Evolutionary conservation across 2,329 filamentous ascomycete species (phyloP).

Genomic region (Xylariaceae sp.): DNA sequence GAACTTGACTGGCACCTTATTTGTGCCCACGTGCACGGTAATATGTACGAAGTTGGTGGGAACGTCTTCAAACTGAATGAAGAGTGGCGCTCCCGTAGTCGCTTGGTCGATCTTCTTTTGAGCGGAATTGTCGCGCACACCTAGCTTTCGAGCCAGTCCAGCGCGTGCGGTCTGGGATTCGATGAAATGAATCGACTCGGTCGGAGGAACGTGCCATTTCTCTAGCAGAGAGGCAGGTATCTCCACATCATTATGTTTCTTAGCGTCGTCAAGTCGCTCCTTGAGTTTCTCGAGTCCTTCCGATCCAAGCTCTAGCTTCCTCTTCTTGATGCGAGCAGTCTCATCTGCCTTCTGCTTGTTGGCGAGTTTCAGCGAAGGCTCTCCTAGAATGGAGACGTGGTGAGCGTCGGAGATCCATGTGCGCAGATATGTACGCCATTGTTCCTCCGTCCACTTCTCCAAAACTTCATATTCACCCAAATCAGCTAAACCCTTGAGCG

Average conservation of each 20-base stretch:
- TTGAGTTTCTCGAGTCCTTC: slow-evolving; percentile 72
- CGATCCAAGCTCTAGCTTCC: slow-evolving; percentile 74
- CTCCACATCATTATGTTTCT: slow-evolving; percentile 79
- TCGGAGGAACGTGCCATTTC: slow-evolving; percentile 73
- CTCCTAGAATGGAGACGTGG: slow-evolving; percentile 82
- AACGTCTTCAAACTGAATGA: slow-evolving; percentile 96
- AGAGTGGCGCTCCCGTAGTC: slow-evolving; percentile 61
- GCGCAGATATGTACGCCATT: slow-evolving; percentile 78
- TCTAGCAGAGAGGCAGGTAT: slow-evolving; percentile 81
- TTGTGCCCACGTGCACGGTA: slow-evolving; percentile 73
- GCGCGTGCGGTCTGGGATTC: slow-evolving; percentile 78
- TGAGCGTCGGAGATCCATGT: slow-evolving; percentile 81
- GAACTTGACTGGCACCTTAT: slow-evolving; percentile 69
- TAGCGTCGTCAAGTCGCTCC: slow-evolving; percentile 73
- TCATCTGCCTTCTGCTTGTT: slow-evolving; percentile 79
- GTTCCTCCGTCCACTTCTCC: slow-evolving; percentile 70
- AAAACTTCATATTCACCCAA: slow-evolving; percentile 61
- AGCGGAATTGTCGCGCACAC: slow-evolving; percentile 59
- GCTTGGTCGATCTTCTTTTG: slow-evolving; percentile 73
- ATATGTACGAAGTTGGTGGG: slow-evolving; percentile 89
- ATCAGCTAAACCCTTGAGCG: slow-evolving; percentile 54
- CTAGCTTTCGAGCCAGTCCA: slow-evolving; percentile 68
- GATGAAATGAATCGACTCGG: slow-evolving; percentile 93
- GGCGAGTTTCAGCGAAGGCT: slow-evolving; percentile 74
- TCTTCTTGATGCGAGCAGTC: slow-evolving; percentile 68